Evolutionary conservation across 108 stramenopile species (phyloP), one percentile per base, ranked within the genome.

Genomic region (Chaetoceros muelleri): DNA sequence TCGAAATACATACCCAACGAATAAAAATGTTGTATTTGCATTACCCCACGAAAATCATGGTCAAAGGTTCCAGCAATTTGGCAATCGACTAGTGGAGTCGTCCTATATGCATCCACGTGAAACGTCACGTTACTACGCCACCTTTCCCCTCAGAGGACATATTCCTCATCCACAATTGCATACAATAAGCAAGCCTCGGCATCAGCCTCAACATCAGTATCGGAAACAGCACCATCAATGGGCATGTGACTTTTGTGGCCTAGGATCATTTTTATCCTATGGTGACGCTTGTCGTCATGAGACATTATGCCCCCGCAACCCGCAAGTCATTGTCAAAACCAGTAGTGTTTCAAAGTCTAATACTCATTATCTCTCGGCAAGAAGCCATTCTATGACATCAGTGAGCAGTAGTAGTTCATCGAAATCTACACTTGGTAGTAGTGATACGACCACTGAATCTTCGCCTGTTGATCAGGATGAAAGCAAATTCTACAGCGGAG

Each of bases 211-310:
- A 7, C 25, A 10, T 28, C 25, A 10, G 10, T 19, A 10, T n/a
- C 10, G n/a, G 46, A 52, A 34, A 31, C 22, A 21, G 17, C 17
- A 10, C 49, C 25, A 55, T 18, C 8, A 64, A 46, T 82, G 81
- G 81, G 65, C 77, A 27, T 82, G 81, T 50, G 81, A 82, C 51
- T 79, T 52, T 46, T 82, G 81, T 59, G 75, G 76, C 30, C 60
- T 62, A 5, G 73, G 75, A 10, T 54, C 81, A 2, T 82, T 82
- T 64, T n/a, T 60, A 3, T 62, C 72, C 7, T 82, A 71, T 28
- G 68, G 79, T 49, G 75, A 73, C 48, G 81, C 81, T 0, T 78
- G 77, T 55, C 55, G 53, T n/a, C 81, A 82, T 66, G 81, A 82
- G 58, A 67, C 65, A 40, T 29, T 51, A 30, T 82, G 81, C 54